Evolutionary conservation across 768 basidiomycete genomes (phyloP), one percentile per base, ranked within the genome.

Genomic region (Rhodotorula babjevae): DNA sequence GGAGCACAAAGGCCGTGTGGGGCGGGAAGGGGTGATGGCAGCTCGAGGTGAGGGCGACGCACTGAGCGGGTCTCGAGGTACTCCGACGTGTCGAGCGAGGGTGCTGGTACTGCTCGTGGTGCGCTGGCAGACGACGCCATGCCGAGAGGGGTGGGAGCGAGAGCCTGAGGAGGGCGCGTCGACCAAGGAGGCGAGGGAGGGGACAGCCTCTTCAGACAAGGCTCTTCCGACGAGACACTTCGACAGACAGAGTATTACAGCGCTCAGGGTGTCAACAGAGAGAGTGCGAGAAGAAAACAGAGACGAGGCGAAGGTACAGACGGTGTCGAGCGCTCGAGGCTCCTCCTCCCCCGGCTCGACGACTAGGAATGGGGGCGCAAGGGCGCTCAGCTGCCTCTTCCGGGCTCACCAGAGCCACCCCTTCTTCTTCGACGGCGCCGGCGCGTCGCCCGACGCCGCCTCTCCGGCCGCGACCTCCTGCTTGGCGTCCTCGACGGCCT

Each of bases 31-130:
- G 23, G 15, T 8, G 36, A 31, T 10, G 47, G 10, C 15, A 16
- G 16, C n/a, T 55, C 3, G 36, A 31, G 2, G 36, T 6, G 15
- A 21, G 50, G 23, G 50, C 23, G 11, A 11, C 6, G 50, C 64
- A 71, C 70, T 7, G 63, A 66, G 53, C 65, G 40, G 1, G 70
- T 71, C 47, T 71, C 70, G 44, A 66, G 70, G 50, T 44, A 65
- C n/a, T 71, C 70, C 11, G 65, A 55, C n/a, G 65, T 55, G 7
- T 71, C 70, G 50, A 4, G 63, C 25, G 53, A 55, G 16, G 53
- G 53, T 16, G 27, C 53, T 6, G 53, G n/a, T 9, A 11, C 14
- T 55, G n/a, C 53, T 2, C 53, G 8, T 27, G 53, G 0, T 2
- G n/a, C 14, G 14, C n/a, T n/a, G 14, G 53, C 27, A n/a, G 53